Evolutionary conservation across 2,329 filamentous ascomycete genomes (phyloP).

Genomic region (Davidsoniella neocaledoniae): DNA sequence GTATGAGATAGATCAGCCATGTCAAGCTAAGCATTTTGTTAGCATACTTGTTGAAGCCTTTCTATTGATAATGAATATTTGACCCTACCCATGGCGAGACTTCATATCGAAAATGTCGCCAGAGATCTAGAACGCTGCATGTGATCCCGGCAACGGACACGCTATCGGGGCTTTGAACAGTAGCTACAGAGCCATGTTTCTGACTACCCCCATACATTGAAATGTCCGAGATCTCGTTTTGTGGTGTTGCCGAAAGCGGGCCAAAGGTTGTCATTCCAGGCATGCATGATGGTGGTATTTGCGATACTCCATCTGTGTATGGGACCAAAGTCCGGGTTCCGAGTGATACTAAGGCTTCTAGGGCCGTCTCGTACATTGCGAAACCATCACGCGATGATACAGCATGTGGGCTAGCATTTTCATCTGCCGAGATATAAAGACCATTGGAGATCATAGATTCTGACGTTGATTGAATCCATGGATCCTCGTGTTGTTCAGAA

Average conservation of each 20-base stretch:
- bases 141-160: too few relatives aligned
- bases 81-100: slow-evolving; percentile 27
- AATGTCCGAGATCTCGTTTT: slow-evolving; percentile 1
- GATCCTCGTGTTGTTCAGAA: too few relatives aligned
- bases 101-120: slow-evolving; percentile 28
- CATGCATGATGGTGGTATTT: too few relatives aligned
- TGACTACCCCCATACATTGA: too few relatives aligned
- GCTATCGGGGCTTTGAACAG: too few relatives aligned
- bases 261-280: neutral
- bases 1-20: slow-evolving; percentile 25
- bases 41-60: too few relatives aligned
- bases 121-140: slow-evolving; percentile 16
- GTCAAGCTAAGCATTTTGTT: slow-evolving; percentile 21
- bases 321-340: slow-evolving; percentile 16
- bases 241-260: neutral
- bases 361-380: slow-evolving; percentile 19
- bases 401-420: too few relatives aligned
- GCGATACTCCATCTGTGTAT: neutral
- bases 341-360: slow-evolving; percentile 21
- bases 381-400: neutral
- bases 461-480: too few relatives aligned
- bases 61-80: neutral
- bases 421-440: too few relatives aligned
- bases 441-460: too few relatives aligned
- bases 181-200: too few relatives aligned